A percentile compares a stretch with the other conserved stretches of the same genome.
Evolutionary conservation across 192 early-diverging fungal species (phyloP).

Genomic region (Rhizoclosmatium sp.): DNA sequence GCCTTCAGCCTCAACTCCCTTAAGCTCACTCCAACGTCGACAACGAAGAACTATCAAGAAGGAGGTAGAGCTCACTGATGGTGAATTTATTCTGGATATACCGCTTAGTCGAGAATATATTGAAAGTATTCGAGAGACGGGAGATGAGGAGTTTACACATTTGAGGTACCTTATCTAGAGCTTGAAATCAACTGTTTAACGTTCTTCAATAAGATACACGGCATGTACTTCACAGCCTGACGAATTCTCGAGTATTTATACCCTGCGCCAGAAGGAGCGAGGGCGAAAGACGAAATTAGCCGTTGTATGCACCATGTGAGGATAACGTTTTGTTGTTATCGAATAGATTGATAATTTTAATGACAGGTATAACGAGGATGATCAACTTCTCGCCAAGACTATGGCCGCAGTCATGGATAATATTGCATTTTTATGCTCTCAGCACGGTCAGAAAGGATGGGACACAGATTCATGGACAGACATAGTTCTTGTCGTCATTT

Average conservation of each 20-base stretch:
- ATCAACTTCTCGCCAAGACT: constrained; percentile 67
- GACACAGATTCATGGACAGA: constrained; percentile 76
- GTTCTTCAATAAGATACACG: constrained; percentile 67
- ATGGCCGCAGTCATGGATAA: constrained; percentile 72
- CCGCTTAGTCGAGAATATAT: constrained; percentile 51
- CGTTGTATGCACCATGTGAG: constrained; percentile 61
- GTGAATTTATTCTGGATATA: constrained; percentile 51
- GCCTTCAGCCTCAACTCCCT: too few species aligned
- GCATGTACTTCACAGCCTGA: constrained; percentile 74
- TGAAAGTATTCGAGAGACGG: constrained; percentile 50
- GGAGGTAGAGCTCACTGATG: constrained; percentile 29
- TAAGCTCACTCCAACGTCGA: neutral
- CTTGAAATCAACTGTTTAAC: neutral
- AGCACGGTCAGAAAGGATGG: constrained; percentile 56
- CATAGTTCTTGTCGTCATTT: constrained; percentile 75
- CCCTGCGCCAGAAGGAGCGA: constrained; percentile 60
- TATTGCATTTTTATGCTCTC: constrained; percentile 68
- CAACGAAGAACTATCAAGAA: constrained; percentile 31
- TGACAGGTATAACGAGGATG: constrained; percentile 60
- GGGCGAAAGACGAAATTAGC: constrained; percentile 71
- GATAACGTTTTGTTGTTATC: constrained; percentile 44
- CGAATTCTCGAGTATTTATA: constrained; percentile 68
- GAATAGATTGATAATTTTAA: neutral
- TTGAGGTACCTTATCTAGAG: constrained; percentile 47
- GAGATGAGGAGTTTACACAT: constrained; percentile 74